Base-by-base conservation (phyloP, 2,329 filamentous ascomycete genomes). In the Thelonectria blattea region DNA sequence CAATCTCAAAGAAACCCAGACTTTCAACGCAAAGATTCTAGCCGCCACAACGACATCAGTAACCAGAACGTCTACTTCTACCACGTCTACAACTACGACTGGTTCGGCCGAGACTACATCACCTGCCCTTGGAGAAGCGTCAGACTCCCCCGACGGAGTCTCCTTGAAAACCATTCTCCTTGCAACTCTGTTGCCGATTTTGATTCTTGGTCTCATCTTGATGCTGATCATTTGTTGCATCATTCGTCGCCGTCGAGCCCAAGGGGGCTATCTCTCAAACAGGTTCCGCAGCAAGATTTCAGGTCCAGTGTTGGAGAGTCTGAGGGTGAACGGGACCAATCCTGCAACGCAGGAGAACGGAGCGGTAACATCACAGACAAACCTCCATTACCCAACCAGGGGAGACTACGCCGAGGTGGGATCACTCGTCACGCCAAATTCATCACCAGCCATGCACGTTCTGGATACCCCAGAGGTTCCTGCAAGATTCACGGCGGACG, bases 101-200 rank as follows among this genome's bases (percentile, higher is more conserved):
- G 64, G 69, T 10, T 63, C 70, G 11, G 63, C 58, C 12, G 61
- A 59, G 41, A 55, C 64, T 22, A 63, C 67, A 17, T 64, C 65
- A 6, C 49, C 68, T 20, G 62, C 54, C 8, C 52, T 59, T 5
- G 22, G 12, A 37, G 34, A 60, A 6, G 58, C 64, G 12, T 45
- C 57, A 5, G 64, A 67, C 1, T 51, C 62, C 12, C 52, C 61
- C n/a, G 61, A 63, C 10, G 72, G 68, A 24, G 47, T 76, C 7
- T 72, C 65, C 20, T 78, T 70, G 3, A 68, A 68, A 20, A 70
- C 75, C 3, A 74, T 82, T 20, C 69, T 83, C 6, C 66, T 82
- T 14, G 81, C 79, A 1, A 77, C 79, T 3, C 74, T 83, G 3
- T 70, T 83, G 3, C 80, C 81, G 2, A 64, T 82, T 14, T 62